These are phyloP conservation scores for Pythium plurisporium DNA, from an alignment of 352 stramenopile species.

Conservation along the genomic window DNA sequence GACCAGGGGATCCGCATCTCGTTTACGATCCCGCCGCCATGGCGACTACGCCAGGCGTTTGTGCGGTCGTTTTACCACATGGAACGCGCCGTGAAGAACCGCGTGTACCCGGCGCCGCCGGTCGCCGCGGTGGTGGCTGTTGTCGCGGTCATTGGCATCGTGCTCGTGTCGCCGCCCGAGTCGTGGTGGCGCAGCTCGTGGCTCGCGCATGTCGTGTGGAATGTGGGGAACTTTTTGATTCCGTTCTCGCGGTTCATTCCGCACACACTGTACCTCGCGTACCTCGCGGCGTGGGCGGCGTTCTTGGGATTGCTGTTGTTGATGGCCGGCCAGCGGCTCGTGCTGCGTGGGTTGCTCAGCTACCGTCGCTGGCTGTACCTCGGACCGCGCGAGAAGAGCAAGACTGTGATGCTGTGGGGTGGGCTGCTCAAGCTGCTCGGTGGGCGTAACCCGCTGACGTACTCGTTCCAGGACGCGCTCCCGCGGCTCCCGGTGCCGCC, in stretches of 20 bases:
- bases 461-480: conserved; percentile 90
- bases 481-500: conserved; percentile 90
- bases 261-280: conserved; percentile 73
- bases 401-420: conserved; percentile 63
- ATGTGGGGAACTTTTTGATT: conserved; percentile 74
- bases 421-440: conserved; percentile 79
- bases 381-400: conserved; percentile 59
- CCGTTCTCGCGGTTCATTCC: conserved; percentile 63
- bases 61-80: conserved; percentile 70
- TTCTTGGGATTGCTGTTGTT: conserved; percentile 81
- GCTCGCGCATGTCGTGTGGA: conserved; percentile 74
- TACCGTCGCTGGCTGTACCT: conserved; percentile 89
- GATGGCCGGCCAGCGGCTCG: conserved; percentile 81
- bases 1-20: conserved; percentile 79
- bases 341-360: conserved; percentile 77
- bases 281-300: conserved; percentile 74
- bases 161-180: conserved; percentile 54
- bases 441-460: conserved; percentile 80
- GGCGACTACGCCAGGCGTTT: conserved; percentile 56
- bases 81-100: conserved; percentile 56
- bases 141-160: conserved; percentile 54
- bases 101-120: conserved; percentile 76
- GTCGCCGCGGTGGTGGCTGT: conserved; percentile 55
- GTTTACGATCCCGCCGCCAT: conserved; percentile 80
- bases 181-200: conserved; percentile 81